These are phyloP conservation scores for Aegilops umbellulata DNA, from an alignment of 176 grass and related monocot species.

Conservation along the genomic window DNA sequence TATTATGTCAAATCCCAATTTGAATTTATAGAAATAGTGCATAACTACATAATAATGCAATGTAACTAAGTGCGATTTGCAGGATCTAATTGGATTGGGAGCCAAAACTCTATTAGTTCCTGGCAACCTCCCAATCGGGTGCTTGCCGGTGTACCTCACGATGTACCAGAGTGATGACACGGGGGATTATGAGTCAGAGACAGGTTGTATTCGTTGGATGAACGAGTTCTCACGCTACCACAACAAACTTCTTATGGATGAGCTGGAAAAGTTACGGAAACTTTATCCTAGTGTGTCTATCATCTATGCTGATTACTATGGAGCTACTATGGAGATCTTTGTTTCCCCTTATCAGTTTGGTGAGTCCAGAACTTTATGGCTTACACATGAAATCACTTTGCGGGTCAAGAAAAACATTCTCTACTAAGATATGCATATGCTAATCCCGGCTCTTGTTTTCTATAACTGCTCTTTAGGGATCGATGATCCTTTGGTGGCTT, in stretches of 20 bases:
- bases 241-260: slow-evolving; percentile 51
- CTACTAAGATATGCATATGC: not conserved
- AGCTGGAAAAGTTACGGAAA: slow-evolving; percentile 39
- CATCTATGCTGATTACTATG: slow-evolving; percentile 75
- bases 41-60: not conserved
- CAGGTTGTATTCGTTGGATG: slow-evolving; percentile 63
- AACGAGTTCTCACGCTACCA: slow-evolving; percentile 74
- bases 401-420: not conserved
- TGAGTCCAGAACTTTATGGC: slow-evolving; percentile 19
- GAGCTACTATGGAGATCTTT: slow-evolving; percentile 59
- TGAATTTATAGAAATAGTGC: not conserved
- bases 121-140: slow-evolving; percentile 81
- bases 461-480: slow-evolving; percentile 44
- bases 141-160: slow-evolving; percentile 50
- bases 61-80: not conserved
- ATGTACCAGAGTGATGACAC: slow-evolving; percentile 39
- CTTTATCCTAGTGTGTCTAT: slow-evolving; percentile 46
- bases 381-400: not conserved
- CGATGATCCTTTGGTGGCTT: slow-evolving; percentile 47
- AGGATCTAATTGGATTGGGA: slow-evolving; percentile 67
- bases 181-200: slow-evolving; percentile 63
- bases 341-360: slow-evolving; percentile 49
- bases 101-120: slow-evolving; percentile 74
- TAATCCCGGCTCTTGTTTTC: not conserved
- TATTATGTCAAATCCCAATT: not conserved